phyloP scores from a whole-genome alignment of 176 grass and related monocot species.

The Triticum dicoccoides region DNA sequence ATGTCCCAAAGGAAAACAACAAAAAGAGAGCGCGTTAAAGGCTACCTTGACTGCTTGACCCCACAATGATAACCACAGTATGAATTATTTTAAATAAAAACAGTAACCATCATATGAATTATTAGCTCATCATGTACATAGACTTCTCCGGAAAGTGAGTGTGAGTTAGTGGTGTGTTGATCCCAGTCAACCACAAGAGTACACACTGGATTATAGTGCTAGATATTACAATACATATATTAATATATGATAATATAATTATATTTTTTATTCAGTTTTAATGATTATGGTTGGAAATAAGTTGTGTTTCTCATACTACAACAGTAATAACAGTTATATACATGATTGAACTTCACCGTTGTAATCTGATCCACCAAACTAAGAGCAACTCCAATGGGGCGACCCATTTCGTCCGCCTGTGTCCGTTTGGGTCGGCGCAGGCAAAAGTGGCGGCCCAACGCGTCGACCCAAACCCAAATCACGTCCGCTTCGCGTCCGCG shows the following conservation, averaged over 20 bases:
- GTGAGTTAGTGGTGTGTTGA: background rate
- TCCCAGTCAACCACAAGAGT: background rate
- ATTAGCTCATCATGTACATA: background rate
- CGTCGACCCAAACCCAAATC: too few relatives aligned
- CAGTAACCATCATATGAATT: background rate
- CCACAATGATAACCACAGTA: background rate
- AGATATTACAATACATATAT: background rate
- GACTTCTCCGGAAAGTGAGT: background rate
- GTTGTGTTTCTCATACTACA: background rate
- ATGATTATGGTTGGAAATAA: background rate
- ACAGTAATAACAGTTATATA: background rate
- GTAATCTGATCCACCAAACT: background rate
- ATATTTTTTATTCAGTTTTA: background rate
- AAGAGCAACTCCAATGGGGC: too few relatives aligned
- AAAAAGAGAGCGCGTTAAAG: background rate
- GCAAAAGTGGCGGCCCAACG: too few relatives aligned
- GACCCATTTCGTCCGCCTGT: too few relatives aligned
- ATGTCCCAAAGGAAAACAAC: background rate
- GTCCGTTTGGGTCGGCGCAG: too few relatives aligned
- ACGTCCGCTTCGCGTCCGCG: too few relatives aligned
- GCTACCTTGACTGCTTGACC: background rate
- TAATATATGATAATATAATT: background rate
- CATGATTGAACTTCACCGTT: background rate
- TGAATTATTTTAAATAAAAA: background rate
- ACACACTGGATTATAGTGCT: background rate